Conservation (phyloP, 129 eudicot genomes). For the Flaveria trinervia region DNA sequence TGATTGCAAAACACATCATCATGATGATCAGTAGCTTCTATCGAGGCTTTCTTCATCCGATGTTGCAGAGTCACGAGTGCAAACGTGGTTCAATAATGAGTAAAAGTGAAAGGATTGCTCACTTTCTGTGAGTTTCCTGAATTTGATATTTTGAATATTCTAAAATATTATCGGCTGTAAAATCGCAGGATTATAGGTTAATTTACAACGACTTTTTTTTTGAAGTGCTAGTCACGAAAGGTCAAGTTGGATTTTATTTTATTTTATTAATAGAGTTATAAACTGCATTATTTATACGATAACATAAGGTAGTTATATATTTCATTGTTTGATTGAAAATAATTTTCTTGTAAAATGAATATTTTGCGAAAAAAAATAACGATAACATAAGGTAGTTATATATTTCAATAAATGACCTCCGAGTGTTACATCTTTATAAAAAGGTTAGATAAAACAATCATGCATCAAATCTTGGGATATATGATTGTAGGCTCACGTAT, state of each 20-base stretch:
- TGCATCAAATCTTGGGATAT: no score
- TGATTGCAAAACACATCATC: slow-evolving; percentile 1
- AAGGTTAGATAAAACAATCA: no score
- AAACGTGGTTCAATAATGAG: slow-evolving; percentile 37
- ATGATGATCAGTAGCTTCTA: slow-evolving; percentile 29
- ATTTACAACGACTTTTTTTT: not conserved
- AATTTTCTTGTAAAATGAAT: no score
- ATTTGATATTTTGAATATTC: not conserved
- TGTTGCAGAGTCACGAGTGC: slow-evolving; percentile 36
- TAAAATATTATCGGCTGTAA: not conserved
- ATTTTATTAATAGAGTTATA: not conserved
- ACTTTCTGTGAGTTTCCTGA: not conserved
- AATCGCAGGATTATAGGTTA: not conserved
- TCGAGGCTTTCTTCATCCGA: slow-evolving; percentile 24
- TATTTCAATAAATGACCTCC: no score
- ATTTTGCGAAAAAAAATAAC: no score
- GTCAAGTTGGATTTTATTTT: not conserved
- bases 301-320: no score
- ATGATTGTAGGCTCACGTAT: no score
- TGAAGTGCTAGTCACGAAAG: not conserved
- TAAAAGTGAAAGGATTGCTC: slow-evolving; percentile 10
- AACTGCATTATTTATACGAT: no score
- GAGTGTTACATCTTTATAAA: no score
- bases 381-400: no score
- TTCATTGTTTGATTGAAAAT: no score